A percentile compares a stretch with the other conserved stretches of the same genome.
These are phyloP conservation scores for Deinandra increscens DNA, from an alignment of 129 eudicot genomes.

Conservation along the genomic window DNA sequence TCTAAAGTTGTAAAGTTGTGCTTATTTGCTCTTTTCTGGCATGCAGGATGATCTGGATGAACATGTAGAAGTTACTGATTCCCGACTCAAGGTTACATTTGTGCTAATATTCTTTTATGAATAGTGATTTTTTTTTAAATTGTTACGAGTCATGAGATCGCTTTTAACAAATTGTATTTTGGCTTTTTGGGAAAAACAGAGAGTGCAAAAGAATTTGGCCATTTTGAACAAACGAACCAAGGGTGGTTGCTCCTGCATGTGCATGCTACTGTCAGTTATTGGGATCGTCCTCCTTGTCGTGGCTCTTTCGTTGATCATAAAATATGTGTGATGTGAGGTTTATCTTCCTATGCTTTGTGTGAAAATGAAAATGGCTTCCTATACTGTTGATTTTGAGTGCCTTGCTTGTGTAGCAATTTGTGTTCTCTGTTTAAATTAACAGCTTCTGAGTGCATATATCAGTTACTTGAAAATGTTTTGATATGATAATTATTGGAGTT, in stretches of 20 bases:
- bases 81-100: constrained; percentile 71
- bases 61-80: constrained; percentile 82
- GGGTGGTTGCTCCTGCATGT: constrained; percentile 83
- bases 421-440: constrained; percentile 16
- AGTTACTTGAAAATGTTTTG: constrained; percentile 10
- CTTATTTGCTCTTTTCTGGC: constrained; percentile 18
- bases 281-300: constrained; percentile 48
- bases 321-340: constrained; percentile 47
- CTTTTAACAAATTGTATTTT: not conserved
- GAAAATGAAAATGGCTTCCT: constrained; percentile 23
- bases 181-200: constrained; percentile 38
- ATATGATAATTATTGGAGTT: constrained; percentile 9
- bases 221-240: constrained; percentile 73
- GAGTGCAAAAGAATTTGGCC: constrained; percentile 69
- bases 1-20: not conserved
- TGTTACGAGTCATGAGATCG: not conserved
- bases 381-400: constrained; percentile 24
- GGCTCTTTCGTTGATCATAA: constrained; percentile 53
- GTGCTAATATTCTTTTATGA: constrained; percentile 9
- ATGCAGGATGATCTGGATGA: constrained; percentile 85
- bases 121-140: not conserved
- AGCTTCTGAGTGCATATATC: constrained; percentile 24
- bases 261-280: constrained; percentile 53
- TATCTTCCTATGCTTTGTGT: constrained; percentile 21
- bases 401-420: constrained; percentile 25